phyloP scores from a whole-genome alignment of 345 rosid species.

The Cochlearia excelsa region DNA sequence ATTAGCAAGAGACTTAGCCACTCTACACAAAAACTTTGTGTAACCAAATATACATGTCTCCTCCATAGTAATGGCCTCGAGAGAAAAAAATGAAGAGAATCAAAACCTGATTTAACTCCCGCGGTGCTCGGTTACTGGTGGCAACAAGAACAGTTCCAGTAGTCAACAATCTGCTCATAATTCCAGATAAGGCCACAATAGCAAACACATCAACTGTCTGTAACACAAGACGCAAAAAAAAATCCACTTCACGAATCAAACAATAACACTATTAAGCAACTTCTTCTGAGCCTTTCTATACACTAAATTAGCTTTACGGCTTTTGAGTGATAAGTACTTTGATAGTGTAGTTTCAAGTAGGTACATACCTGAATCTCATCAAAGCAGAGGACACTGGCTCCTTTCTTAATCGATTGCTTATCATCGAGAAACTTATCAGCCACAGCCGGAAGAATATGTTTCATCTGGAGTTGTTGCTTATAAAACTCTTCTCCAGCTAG shows the following conservation, averaged over 20 bases:
- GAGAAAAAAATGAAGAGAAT: background rate
- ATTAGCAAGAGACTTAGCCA: slow-evolving; percentile 9
- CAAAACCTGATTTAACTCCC: slow-evolving; percentile 83
- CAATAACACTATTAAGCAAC: slow-evolving; percentile 10
- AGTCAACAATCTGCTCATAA: slow-evolving; percentile 81
- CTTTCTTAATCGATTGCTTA: slow-evolving; percentile 50
- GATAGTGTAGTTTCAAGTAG: background rate
- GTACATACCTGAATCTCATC: slow-evolving; percentile 84
- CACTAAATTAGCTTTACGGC: background rate
- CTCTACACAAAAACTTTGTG: background rate
- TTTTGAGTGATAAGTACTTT: background rate
- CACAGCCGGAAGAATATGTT: slow-evolving; percentile 82
- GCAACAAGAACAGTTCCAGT: slow-evolving; percentile 91
- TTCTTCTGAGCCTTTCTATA: background rate
- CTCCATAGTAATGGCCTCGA: background rate
- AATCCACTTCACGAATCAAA: slow-evolving; percentile 16
- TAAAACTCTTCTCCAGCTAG: slow-evolving; percentile 83
- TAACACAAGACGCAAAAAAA: slow-evolving; percentile 40
- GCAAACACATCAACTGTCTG: slow-evolving; percentile 98
- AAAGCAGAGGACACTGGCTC: slow-evolving; percentile 88
- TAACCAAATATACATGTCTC: background rate
- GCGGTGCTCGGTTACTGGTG: slow-evolving; percentile 88
- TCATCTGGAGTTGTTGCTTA: slow-evolving; percentile 75
- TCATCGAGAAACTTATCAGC: slow-evolving; percentile 81
- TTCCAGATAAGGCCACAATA: slow-evolving; percentile 98